Percentiles rank a stretch among this genome's conserved stretches.
Conservation (phyloP, 805 yeast genomes). For the Wickerhamiella vanderwaltii region DNA sequence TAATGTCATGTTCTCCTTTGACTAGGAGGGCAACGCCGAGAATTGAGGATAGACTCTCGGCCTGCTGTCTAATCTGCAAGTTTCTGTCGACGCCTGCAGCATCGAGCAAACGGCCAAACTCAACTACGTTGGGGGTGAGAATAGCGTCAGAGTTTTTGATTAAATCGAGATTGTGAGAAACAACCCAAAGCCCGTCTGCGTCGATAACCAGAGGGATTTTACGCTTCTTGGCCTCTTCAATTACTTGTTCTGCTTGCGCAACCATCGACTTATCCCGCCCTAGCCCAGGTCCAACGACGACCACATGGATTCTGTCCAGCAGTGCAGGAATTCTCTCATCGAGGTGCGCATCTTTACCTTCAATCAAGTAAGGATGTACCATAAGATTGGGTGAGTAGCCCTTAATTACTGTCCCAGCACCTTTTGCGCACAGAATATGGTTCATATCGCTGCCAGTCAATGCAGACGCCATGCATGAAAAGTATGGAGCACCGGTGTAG, state of each 20-base stretch:
- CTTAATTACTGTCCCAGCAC: conserved; percentile 73
- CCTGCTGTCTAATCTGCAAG: conserved; percentile 15
- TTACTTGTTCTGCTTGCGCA: conserved; percentile 42
- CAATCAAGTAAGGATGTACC: conserved; percentile 86
- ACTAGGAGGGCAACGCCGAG: conserved; percentile 53
- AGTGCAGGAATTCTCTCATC: conserved; percentile 26
- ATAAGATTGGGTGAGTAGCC: conserved; percentile 82
- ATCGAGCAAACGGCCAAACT: conserved; percentile 57
- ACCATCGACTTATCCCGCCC: conserved; percentile 72
- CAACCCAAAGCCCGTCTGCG: conserved; percentile 73
- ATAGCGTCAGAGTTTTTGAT: conserved; percentile 47
- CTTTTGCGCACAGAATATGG: conserved; percentile 73
- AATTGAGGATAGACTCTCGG: conserved; percentile 36
- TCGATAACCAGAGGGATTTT: conserved; percentile 69
- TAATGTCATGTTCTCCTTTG: conserved; percentile 60
- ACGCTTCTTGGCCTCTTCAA: conserved; percentile 43
- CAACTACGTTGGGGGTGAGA: conserved; percentile 82
- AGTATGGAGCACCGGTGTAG: conserved; percentile 94
- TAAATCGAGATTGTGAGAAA: conserved; percentile 46
- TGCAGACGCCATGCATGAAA: conserved; percentile 76
- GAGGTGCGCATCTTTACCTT: conserved; percentile 25
- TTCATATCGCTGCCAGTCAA: conserved; percentile 78
- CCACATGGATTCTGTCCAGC: conserved; percentile 59
- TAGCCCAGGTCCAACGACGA: conserved; percentile 87
- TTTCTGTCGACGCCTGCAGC: conserved; percentile 28